phyloP scores from a whole-genome alignment of 179 eudicot species.

The Silene noctiflora region DNA sequence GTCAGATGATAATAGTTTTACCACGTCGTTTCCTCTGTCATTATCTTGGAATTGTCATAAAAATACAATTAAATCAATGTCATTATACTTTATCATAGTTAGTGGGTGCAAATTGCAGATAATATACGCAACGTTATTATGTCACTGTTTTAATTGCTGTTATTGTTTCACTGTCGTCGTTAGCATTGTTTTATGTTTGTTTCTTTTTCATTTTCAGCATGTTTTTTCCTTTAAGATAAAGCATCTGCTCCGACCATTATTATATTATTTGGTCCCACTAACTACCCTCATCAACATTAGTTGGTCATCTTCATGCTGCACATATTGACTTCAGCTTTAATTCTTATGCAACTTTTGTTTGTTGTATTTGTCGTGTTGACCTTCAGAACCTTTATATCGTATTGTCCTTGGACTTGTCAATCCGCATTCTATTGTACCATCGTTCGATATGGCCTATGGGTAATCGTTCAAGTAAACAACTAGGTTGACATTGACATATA shows the following conservation, averaged over 20 bases:
- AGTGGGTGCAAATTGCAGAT: conserved; percentile 2
- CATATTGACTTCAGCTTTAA: neutral
- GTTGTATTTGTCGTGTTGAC: neutral
- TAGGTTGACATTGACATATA: no score
- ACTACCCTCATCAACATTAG: neutral
- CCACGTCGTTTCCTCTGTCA: conserved; percentile 9
- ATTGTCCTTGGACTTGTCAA: no score
- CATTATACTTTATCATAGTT: neutral
- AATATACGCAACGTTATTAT: conserved; percentile 12
- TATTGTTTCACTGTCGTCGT: neutral
- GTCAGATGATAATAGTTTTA: conserved; percentile 1
- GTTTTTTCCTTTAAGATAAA: conserved; percentile 4
- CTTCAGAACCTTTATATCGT: no score
- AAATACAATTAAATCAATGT: conserved; percentile 3
- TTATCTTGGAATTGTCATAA: conserved; percentile 1
- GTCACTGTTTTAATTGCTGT: neutral
- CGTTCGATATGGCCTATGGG: no score
- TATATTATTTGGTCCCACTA: neutral
- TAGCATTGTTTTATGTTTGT: conserved; percentile 3
- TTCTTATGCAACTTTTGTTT: neutral
- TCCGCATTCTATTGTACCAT: no score
- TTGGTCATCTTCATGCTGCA: neutral
- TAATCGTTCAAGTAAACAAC: no score
- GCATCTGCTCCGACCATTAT: neutral
- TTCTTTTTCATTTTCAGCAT: neutral